phyloP scores from a whole-genome alignment of 306 rosid genomes.

The Mimosa pudica region DNA sequence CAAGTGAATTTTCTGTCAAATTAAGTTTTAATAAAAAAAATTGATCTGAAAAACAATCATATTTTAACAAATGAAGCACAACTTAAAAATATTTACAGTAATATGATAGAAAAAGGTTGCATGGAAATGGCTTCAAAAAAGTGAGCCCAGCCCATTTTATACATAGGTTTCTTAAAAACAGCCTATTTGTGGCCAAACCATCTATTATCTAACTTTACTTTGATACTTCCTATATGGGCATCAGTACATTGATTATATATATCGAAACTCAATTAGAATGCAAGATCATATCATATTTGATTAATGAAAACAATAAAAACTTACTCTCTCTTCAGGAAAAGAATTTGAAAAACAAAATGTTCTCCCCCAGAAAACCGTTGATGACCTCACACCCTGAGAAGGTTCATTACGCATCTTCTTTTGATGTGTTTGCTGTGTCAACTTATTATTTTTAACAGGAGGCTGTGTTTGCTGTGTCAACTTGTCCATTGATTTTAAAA shows the following conservation, averaged over 20 bases:
- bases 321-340: slow-evolving; percentile 84
- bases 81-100: neutral
- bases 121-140: neutral
- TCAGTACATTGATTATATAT: neutral
- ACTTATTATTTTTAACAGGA: slow-evolving; percentile 42
- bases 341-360: slow-evolving; percentile 68
- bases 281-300: slow-evolving; percentile 17
- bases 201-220: slow-evolving; percentile 15
- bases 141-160: neutral
- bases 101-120: neutral
- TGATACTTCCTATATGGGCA: slow-evolving; percentile 19
- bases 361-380: slow-evolving; percentile 65
- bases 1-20: neutral
- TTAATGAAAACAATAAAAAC: slow-evolving; percentile 34
- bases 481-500: slow-evolving; percentile 43
- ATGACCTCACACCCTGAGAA: slow-evolving; percentile 51
- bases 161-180: neutral
- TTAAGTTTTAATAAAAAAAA: neutral
- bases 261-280: slow-evolving; percentile 20
- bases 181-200: neutral
- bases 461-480: slow-evolving; percentile 45
- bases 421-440: slow-evolving; percentile 10
- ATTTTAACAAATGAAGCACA: neutral
- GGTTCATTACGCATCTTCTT: slow-evolving; percentile 46
- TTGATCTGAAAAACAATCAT: neutral